Percentiles rank a stretch among this genome's conserved stretches.
Conservation (phyloP, 441 rosid genomes). For the Arabidopsis hybrid region DNA sequence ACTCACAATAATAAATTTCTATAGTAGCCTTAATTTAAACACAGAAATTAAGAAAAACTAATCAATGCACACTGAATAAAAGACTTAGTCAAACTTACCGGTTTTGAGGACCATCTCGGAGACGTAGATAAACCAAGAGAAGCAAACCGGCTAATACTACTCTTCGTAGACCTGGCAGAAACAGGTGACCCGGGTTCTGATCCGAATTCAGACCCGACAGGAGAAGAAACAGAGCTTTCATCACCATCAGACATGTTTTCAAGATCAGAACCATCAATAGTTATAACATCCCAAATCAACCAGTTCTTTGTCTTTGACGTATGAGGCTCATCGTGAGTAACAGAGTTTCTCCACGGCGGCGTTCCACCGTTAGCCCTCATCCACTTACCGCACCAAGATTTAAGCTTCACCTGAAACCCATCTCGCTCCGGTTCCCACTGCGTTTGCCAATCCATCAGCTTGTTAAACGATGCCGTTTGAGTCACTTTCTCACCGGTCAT, state of each 20-base stretch:
- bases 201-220: constrained; percentile 47
- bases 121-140: constrained; percentile 52
- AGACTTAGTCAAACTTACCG: constrained; percentile 55
- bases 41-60: neutral
- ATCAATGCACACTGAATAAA: constrained; percentile 36
- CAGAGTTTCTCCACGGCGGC: constrained; percentile 75
- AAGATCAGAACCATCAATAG: constrained; percentile 47
- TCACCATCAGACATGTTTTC: constrained; percentile 55
- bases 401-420: constrained; percentile 62
- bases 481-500: constrained; percentile 70
- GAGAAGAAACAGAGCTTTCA: constrained; percentile 58
- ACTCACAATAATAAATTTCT: constrained; percentile 10
- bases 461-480: constrained; percentile 48
- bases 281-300: constrained; percentile 70
- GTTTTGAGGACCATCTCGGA: constrained; percentile 50
- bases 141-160: constrained; percentile 51
- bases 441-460: constrained; percentile 49
- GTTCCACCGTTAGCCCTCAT: constrained; percentile 74
- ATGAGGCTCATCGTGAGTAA: constrained; percentile 75
- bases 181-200: constrained; percentile 53
- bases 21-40: neutral
- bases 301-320: constrained; percentile 57
- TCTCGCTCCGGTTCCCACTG: constrained; percentile 69
- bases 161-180: constrained; percentile 40
- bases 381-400: constrained; percentile 66